Base-by-base conservation (phyloP, 257 asterid genomes). In the Nicotiana paniculata region DNA sequence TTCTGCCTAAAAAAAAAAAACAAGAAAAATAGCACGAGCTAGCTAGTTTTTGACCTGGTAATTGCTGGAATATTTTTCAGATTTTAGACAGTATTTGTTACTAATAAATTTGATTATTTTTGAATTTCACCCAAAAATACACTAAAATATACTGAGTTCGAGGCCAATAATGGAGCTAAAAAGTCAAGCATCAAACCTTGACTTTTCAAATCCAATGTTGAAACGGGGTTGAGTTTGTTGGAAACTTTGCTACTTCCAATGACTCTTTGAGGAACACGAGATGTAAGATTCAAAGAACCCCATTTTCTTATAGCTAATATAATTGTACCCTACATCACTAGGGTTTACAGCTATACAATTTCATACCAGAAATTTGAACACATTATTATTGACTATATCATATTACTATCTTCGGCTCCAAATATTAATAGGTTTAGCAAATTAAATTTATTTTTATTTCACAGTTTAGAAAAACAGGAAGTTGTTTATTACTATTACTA, bases 151-250 rank as follows among this genome's bases (percentile, higher is more conserved):
- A 51, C 63, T 18, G 15, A 75, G 46, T 51, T 75, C 80, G 80
- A 75, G 43, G 80, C 80, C 15, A 51, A 74, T 51, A 74, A 74
- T 74, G 59, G 6, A 11, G 13, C 62, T 74, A 51, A 75, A 67
- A 74, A 26, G 80, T 75, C 80, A 51, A 48, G 63, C 62, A 74
- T 26, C 63, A 24, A 48, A 48, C 7, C 59, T 74, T 74, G 63
- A 74, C 63, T 75, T 43, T 75, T 1, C 63, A 51, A 51, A 9
- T 75, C 46, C 63, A 75, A 75, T 28, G 63, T 51, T 51, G 80
- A 75, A 75, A 75, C 51, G 28, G 63, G 80, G 80, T 75, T 75
- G 80, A 75, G 80, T 75, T 72, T 51, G 46, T 75, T 51, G 80
- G 28, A 9, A 75, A 9, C 13, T 51, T 75, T 48, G 39, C 79